These are phyloP conservation scores for Neonothopanus nambi DNA, from an alignment of 1,284 basidiomycete genomes.

Conservation along the genomic window DNA sequence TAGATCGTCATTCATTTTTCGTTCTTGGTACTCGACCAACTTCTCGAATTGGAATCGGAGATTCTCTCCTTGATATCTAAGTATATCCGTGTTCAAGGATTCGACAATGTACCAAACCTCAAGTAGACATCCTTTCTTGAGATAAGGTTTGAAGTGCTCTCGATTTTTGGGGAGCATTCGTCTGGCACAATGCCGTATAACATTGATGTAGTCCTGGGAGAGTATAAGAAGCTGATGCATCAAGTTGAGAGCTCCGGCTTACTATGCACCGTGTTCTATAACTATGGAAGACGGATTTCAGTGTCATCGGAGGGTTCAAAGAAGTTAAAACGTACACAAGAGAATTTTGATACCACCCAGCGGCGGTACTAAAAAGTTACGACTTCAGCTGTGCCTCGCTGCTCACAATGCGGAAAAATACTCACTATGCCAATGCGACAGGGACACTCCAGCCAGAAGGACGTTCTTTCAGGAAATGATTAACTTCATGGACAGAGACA, in stretches of 20 bases:
- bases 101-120: slow-evolving; percentile 24
- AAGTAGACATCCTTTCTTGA: slow-evolving; percentile 20
- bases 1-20: slow-evolving; percentile 20
- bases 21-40: slow-evolving; percentile 17
- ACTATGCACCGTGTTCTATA: slow-evolving; percentile 13
- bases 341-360: slow-evolving; percentile 28
- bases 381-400: background rate
- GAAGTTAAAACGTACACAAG: slow-evolving; percentile 16
- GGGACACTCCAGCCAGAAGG: slow-evolving; percentile 27
- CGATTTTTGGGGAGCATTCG: slow-evolving; percentile 21
- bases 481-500: slow-evolving; percentile 32
- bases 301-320: background rate
- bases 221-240: background rate
- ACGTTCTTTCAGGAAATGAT: slow-evolving; percentile 27
- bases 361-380: slow-evolving; percentile 25
- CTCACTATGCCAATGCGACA: slow-evolving; percentile 33
- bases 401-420: background rate
- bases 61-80: slow-evolving; percentile 17
- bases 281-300: background rate
- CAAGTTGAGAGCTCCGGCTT: too few species aligned
- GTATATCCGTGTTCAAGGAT: slow-evolving; percentile 19
- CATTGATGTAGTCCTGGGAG: background rate
- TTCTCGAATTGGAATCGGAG: slow-evolving; percentile 17
- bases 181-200: slow-evolving; percentile 12
- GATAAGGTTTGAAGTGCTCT: slow-evolving; percentile 22